Evolutionary conservation across 2,329 filamentous ascomycete genomes (phyloP).

Genomic region (Chrysosporium queenslandicum): DNA sequence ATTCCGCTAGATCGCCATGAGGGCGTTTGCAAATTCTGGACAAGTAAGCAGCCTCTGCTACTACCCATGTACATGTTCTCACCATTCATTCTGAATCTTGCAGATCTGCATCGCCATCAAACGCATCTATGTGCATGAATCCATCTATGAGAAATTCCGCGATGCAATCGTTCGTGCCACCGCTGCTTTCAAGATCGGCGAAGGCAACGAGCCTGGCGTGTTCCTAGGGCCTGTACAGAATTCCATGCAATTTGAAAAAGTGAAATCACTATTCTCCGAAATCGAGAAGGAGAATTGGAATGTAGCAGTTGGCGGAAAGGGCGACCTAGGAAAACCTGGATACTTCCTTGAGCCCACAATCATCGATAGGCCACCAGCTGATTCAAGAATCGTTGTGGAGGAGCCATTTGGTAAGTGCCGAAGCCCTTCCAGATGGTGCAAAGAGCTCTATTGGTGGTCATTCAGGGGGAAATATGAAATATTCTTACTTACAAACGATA

Average conservation of each 20-base stretch:
- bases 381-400: constrained; percentile 47
- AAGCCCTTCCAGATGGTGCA: neutral
- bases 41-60: constrained; percentile 19
- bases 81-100: neutral
- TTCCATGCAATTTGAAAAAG: constrained; percentile 53
- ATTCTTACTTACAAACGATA: constrained; percentile 19
- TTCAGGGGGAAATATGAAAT: too few relatives aligned
- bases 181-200: constrained; percentile 33
- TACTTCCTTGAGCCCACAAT: constrained; percentile 53
- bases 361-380: constrained; percentile 48
- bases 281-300: constrained; percentile 46
- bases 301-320: constrained; percentile 42
- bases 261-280: constrained; percentile 48
- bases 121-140: constrained; percentile 52
- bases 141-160: constrained; percentile 49
- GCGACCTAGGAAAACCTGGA: constrained; percentile 32
- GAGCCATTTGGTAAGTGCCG: constrained; percentile 48
- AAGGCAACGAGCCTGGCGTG: constrained; percentile 35
- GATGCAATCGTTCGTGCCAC: constrained; percentile 39
- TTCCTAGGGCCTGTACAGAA: constrained; percentile 55
- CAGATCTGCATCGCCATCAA: constrained; percentile 49
- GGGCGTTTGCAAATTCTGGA: constrained; percentile 45
- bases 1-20: constrained; percentile 33
- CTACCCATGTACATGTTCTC: neutral
- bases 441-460: too few relatives aligned